Conservation (phyloP, 495 filamentous ascomycete genomes). For the Neurospora tetrasperma region DNA sequence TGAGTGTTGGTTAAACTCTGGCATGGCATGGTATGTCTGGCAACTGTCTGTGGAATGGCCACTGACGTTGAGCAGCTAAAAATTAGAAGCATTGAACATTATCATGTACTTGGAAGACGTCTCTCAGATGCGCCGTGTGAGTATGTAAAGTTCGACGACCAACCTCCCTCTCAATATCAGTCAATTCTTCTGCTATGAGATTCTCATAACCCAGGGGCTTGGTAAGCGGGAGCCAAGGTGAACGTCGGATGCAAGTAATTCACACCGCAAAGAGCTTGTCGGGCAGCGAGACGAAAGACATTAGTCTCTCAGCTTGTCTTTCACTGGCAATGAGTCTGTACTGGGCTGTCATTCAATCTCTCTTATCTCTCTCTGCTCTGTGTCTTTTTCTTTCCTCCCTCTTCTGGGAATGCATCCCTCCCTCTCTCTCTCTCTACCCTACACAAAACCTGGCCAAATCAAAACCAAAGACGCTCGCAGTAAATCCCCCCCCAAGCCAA, state of each 20-base stretch:
- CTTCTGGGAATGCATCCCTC: not conserved
- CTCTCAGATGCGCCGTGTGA: not conserved
- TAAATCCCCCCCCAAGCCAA: too few relatives aligned
- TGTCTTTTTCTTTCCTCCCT: not conserved
- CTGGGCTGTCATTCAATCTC: not conserved
- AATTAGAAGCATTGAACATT: not conserved
- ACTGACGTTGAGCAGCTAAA: not conserved
- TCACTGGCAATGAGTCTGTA: not conserved
- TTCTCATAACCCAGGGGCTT: not conserved
- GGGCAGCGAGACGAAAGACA: too few relatives aligned
- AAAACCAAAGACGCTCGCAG: too few relatives aligned
- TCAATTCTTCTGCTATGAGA: not conserved
- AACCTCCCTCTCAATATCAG: not conserved
- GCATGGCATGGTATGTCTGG: not conserved
- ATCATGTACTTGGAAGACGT: not conserved
- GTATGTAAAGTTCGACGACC: not conserved
- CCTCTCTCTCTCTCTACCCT: not conserved
- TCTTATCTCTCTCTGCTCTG: too few relatives aligned
- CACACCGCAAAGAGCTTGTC: too few relatives aligned
- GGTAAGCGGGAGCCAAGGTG: too few relatives aligned
- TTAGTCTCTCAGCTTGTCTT: not conserved
- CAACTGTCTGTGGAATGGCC: not conserved
- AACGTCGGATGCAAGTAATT: too few relatives aligned
- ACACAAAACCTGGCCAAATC: too few relatives aligned
- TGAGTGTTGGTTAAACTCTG: not conserved